Evolutionary conservation across 495 filamentous ascomycete species (phyloP), one percentile per base, ranked within the genome.

Genomic region (Lindgomyces ingoldianus): DNA sequence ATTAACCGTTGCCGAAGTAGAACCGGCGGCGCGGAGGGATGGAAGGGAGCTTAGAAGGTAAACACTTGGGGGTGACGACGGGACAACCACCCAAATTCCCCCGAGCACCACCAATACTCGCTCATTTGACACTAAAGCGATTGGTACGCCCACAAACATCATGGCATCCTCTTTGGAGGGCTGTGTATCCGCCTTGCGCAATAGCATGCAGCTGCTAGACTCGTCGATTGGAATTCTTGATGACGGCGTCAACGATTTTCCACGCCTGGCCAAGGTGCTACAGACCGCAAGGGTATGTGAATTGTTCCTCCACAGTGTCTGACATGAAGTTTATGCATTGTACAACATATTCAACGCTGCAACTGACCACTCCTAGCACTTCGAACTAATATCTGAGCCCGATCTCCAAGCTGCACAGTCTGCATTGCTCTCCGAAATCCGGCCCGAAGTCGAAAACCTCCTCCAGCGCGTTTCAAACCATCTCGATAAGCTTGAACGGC

Each of bases 351-450:
- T 47, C 44, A 8, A 22, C 22, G 18, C 24, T 52, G 25, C 3
- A 16, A 25, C 51, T 67, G 26, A 57, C 44, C 36, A 2, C 24
- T 19, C 24, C 44, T 65, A 90, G 87, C 90, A 92, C 76, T 93
- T 91, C 74, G 90, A 93, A 73, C 81, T 92, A 36, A 84, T 90
- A 36, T 84, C 90, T 24, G 85, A 88, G 68, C 81, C 85, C 25
- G 84, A 84, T 47, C 80, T 93, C 22, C 79, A 80, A 59, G 74
- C 84, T 67, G 89, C 89, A 0, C 90, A 93, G 77, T 77, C 81
- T 51, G 76, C 83, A 25, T 82, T 93, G 22, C 81, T 86, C 25
- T 84, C 86, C 62, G 87, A 91, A 72, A 89, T 93, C 56, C 83
- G 82, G 14, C 90, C 89, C 14, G 90, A 90, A 75, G 86, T 93